Conservation (phyloP, 2,329 filamentous ascomycete genomes). For the Stagonosporopsis vannaccii region DNA sequence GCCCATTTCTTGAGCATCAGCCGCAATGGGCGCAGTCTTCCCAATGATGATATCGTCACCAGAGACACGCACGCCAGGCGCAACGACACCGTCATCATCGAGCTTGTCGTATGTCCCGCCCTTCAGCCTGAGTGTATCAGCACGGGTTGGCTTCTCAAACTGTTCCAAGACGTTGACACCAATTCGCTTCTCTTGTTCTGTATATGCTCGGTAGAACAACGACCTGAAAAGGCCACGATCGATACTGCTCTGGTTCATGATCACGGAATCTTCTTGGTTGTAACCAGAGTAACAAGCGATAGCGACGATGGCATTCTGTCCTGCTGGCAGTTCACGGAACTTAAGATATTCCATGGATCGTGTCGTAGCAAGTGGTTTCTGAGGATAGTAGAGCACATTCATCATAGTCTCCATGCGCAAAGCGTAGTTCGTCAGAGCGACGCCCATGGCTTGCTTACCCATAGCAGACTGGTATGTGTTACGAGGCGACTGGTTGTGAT, state of each 20-base stretch:
- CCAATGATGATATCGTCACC: conserved; percentile 99
- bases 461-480: conserved; percentile 99
- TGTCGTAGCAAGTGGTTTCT: conserved; percentile 95
- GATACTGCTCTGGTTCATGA: conserved; percentile 99
- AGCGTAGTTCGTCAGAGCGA: conserved; percentile 96
- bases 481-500: conserved; percentile 98
- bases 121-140: conserved; percentile 89
- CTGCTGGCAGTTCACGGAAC: conserved; percentile 94
- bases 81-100: conserved; percentile 93
- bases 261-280: conserved; percentile 99
- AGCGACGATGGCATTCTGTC: conserved; percentile 97
- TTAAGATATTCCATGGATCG: conserved; percentile 98
- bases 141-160: conserved; percentile 93
- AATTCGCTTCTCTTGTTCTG: conserved; percentile 94
- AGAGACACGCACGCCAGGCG: conserved; percentile 90
- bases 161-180: conserved; percentile 91
- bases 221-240: conserved; percentile 97
- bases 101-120: conserved; percentile 97
- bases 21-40: conserved; percentile 93
- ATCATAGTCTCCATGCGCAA: conserved; percentile 99
- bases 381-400: conserved; percentile 98
- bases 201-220: conserved; percentile 97
- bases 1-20: conserved; percentile 91
- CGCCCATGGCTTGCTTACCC: conserved; percentile 99
- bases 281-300: conserved; percentile 98